These are phyloP conservation scores for Albizia julibrissin DNA, from an alignment of 306 rosid species.

Conservation along the genomic window DNA sequence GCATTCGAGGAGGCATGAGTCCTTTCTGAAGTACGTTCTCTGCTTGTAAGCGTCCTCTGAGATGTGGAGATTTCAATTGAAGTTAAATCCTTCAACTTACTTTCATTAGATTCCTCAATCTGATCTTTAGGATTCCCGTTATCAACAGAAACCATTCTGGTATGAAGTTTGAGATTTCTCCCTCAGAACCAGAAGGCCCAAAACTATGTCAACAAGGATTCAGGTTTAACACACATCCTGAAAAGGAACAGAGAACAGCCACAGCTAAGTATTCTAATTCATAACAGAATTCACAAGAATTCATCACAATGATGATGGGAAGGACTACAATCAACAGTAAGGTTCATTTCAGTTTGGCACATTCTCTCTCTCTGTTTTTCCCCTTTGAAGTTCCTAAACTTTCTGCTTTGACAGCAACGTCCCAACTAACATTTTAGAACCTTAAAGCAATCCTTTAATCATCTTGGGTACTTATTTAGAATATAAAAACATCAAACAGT, in stretches of 20 bases:
- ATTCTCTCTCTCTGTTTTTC: no score
- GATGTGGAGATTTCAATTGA: slow-evolving; percentile 32
- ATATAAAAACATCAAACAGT: no score
- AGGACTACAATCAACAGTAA: no score
- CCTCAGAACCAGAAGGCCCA: slow-evolving; percentile 18
- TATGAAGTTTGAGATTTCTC: slow-evolving; percentile 17
- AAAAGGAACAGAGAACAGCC: slow-evolving; percentile 3
- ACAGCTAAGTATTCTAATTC: slow-evolving; percentile 17
- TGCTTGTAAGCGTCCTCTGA: slow-evolving; percentile 34
- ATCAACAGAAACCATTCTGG: slow-evolving; percentile 56
- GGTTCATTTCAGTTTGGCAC: no score
- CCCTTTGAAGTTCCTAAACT: no score
- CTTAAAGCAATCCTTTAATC: no score
- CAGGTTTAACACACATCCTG: slow-evolving; percentile 15
- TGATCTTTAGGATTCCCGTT: slow-evolving; percentile 54
- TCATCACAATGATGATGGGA: neutral
- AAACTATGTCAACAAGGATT: slow-evolving; percentile 28
- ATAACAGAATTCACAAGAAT: neutral
- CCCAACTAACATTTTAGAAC: no score
- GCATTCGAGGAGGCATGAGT: slow-evolving; percentile 28
- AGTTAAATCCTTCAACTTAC: no score
- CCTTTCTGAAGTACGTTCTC: slow-evolving; percentile 46
- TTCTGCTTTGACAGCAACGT: no score
- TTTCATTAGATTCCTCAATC: neutral
- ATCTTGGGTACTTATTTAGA: no score